Percentiles rank a stretch among this genome's conserved stretches.
Evolutionary conservation across 441 rosid species (phyloP).

Genomic region (Pelargonium cotyledonis): DNA sequence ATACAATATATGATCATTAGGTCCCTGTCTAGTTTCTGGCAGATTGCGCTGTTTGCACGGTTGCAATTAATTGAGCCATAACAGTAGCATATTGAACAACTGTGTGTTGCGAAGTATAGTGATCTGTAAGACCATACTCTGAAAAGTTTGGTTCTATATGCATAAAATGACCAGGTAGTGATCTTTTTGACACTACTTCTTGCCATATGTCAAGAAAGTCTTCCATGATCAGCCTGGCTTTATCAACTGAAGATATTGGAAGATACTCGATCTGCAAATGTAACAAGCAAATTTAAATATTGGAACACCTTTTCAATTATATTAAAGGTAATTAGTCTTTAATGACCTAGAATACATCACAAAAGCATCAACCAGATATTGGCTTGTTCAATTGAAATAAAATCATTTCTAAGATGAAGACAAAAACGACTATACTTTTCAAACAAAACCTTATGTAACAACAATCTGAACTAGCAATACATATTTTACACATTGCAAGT

Average conservation of each 20-base stretch:
- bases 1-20: too few species aligned
- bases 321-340: too few species aligned
- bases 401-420: too few species aligned
- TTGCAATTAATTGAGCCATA: constrained; percentile 69
- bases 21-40: constrained; percentile 3
- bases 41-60: constrained; percentile 41
- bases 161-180: constrained; percentile 69
- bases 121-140: constrained; percentile 66
- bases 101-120: constrained; percentile 69
- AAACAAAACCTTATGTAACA: too few species aligned
- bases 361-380: too few species aligned
- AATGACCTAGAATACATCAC: too few species aligned
- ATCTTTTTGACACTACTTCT: constrained; percentile 63
- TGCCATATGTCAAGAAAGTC: constrained; percentile 80
- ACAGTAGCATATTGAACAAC: constrained; percentile 70
- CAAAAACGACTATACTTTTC: too few species aligned
- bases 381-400: too few species aligned
- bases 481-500: too few species aligned
- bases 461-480: too few species aligned
- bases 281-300: background rate
- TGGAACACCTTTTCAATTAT: too few species aligned
- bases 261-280: constrained; percentile 79
- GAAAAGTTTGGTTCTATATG: constrained; percentile 55
- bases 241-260: constrained; percentile 76
- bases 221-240: constrained; percentile 59